Evolutionary conservation across 441 rosid species (phyloP), one percentile per base, ranked within the genome.

Genomic region (Dalechampia spathulata): DNA sequence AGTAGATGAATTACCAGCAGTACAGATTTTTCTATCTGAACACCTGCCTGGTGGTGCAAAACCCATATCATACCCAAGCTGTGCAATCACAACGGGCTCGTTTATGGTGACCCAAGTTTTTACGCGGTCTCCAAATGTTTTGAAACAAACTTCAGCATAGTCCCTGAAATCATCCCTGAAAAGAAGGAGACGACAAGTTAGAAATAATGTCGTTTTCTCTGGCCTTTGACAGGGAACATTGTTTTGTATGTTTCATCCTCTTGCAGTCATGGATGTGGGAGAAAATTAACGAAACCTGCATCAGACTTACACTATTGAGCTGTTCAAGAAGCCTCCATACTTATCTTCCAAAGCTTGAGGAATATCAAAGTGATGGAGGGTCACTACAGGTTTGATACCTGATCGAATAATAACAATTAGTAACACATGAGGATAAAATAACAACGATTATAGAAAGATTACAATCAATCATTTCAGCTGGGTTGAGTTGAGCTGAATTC

Each of bases 361-460:
- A 52, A 54, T 17, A 20, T 71, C 76, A 16, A 43, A 65, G 11
- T 75, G 74, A 45, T 38, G 65, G 0, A 74, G 58, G n/a, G 67
- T 70, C 16, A 55, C 72, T 16, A 55, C 67, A 6, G 74, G 75
- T 22, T 51, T 55, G 27, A 65, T 40, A 25, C 67, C 61, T 57
- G 23, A 3, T 32, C 7, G 17, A 7, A 23, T 10, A 49, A 26
- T 55, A 10, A n/a, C n/a, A n/a, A n/a, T 23, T 16, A 16, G 25
- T 19, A 32, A 50, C 22, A 51, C 1, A 41, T 17, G 7, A 17
- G 16, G 5, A 20, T 15, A 0, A 43, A 41, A 41, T 41, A 9
- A 27, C n/a, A n/a, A n/a, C n/a, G n/a, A n/a, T n/a, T n/a, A n/a
- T n/a, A n/a, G n/a, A n/a, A n/a, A n/a, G n/a, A n/a, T n/a, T n/a